phyloP scores from a whole-genome alignment of 1,284 basidiomycete genomes.

The Leccinum pachyderme region DNA sequence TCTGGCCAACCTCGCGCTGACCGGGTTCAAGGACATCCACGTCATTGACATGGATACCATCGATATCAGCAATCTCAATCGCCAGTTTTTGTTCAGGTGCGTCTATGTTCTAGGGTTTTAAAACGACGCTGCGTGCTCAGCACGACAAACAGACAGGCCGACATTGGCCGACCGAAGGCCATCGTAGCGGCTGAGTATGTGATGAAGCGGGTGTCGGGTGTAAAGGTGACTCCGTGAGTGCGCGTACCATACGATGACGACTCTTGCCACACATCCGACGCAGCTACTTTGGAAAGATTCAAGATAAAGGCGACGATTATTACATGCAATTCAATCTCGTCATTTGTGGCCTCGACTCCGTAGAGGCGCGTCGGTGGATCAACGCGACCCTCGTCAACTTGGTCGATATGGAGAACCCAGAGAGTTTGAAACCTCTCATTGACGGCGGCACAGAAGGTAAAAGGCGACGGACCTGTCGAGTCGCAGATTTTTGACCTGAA shows the following conservation, averaged over 20 bases:
- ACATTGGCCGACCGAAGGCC: slow-evolving; percentile 95
- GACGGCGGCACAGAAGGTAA: slow-evolving; percentile 98
- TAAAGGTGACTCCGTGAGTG: slow-evolving; percentile 89
- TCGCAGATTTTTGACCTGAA: slow-evolving; percentile 1
- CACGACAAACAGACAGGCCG: slow-evolving; percentile 60
- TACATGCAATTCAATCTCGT: slow-evolving; percentile 97
- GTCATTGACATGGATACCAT: slow-evolving; percentile 99
- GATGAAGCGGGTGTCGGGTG: slow-evolving; percentile 92
- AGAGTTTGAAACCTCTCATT: slow-evolving; percentile 96
- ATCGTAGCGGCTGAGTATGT: slow-evolving; percentile 92
- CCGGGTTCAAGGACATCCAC: slow-evolving; percentile 97
- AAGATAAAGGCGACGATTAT: slow-evolving; percentile 95
- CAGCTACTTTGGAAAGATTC: slow-evolving; percentile 96
- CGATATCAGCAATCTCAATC: slow-evolving; percentile 97
- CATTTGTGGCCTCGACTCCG: slow-evolving; percentile 97
- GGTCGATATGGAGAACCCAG: slow-evolving; percentile 87
- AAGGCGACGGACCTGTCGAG: slow-evolving; percentile 7
- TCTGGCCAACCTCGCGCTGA: slow-evolving; percentile 87
- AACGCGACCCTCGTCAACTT: slow-evolving; percentile 96
- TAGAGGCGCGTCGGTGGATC: slow-evolving; percentile 97
- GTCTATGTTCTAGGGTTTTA: slow-evolving; percentile 16
- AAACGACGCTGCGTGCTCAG: background rate
- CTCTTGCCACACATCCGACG: slow-evolving; percentile 17
- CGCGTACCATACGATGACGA: background rate
- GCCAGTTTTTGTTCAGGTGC: slow-evolving; percentile 96